Evolutionary conservation across 257 asterid genomes (phyloP).

Genomic region (Cynanchum wilfordii): DNA sequence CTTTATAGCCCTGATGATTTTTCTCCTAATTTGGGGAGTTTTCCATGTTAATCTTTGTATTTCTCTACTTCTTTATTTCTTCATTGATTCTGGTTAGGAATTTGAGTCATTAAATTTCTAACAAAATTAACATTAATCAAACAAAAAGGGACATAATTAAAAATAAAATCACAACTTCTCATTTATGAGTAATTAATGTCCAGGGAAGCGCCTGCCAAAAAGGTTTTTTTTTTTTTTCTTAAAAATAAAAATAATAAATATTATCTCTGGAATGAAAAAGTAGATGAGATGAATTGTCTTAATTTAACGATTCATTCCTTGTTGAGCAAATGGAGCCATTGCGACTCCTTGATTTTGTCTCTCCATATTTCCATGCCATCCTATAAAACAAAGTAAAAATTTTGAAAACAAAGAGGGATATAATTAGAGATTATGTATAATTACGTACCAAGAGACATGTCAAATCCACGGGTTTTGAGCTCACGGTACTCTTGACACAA

Average conservation of each 20-base stretch:
- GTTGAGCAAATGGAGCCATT: constrained; percentile 22
- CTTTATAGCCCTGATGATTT: too few species aligned
- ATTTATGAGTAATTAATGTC: too few species aligned
- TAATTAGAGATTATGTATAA: not conserved
- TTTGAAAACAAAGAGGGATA: not conserved
- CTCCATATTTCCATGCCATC: constrained; percentile 25
- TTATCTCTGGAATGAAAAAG: not conserved
- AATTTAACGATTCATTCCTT: constrained; percentile 15
- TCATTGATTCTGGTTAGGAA: too few species aligned
- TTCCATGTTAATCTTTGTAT: too few species aligned
- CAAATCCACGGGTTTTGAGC: constrained; percentile 26
- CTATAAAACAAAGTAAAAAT: constrained; percentile 4
- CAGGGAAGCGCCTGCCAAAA: too few species aligned
- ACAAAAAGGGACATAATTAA: too few species aligned
- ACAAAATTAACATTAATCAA: too few species aligned
- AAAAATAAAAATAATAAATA: not conserved
- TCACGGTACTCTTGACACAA: constrained; percentile 33
- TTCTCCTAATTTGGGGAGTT: too few species aligned
- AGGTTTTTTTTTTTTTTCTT: too few species aligned
- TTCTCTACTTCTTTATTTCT: too few species aligned
- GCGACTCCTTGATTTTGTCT: constrained; percentile 9
- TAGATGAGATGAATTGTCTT: not conserved
- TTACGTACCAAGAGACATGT: constrained; percentile 11
- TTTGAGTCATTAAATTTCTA: too few species aligned
- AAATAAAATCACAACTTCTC: too few species aligned